These are phyloP conservation scores for Papiliotrema laurentii DNA, from an alignment of 1,284 basidiomycete genomes.

Conservation along the genomic window DNA sequence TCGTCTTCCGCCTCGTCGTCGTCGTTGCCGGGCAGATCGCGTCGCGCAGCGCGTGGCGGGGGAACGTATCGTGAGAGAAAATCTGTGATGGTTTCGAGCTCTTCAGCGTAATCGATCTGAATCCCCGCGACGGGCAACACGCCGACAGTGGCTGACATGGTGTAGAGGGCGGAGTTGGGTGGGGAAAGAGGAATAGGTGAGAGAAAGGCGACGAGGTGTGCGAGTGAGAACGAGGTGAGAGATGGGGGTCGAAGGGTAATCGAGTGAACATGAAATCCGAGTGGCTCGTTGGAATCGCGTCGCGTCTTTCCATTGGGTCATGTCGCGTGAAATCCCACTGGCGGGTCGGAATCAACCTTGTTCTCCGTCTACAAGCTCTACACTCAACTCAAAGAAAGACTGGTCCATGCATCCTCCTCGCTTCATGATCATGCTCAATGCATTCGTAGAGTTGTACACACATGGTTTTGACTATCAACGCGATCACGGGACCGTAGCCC, in stretches of 20 bases:
- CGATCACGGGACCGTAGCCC: too few species aligned
- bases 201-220: neutral
- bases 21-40: conserved; percentile 20
- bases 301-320: too few species aligned
- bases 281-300: neutral
- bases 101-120: conserved; percentile 44
- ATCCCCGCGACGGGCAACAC: conserved; percentile 46
- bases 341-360: too few species aligned
- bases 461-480: too few species aligned
- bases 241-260: too few species aligned
- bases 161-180: neutral
- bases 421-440: too few species aligned
- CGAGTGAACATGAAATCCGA: neutral
- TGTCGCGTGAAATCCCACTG: too few species aligned
- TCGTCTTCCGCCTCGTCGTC: conserved; percentile 51
- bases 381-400: too few species aligned
- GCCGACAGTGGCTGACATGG: conserved; percentile 25
- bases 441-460: too few species aligned
- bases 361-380: too few species aligned
- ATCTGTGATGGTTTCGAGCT: conserved; percentile 38
- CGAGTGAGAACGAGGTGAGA: too few species aligned
- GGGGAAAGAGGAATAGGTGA: neutral
- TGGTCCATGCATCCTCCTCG: too few species aligned
- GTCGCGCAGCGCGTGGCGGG: conserved; percentile 16
- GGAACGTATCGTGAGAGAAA: conserved; percentile 42